Conservation (phyloP, 2,329 filamentous ascomycete genomes). For the Penicillium sp. region DNA sequence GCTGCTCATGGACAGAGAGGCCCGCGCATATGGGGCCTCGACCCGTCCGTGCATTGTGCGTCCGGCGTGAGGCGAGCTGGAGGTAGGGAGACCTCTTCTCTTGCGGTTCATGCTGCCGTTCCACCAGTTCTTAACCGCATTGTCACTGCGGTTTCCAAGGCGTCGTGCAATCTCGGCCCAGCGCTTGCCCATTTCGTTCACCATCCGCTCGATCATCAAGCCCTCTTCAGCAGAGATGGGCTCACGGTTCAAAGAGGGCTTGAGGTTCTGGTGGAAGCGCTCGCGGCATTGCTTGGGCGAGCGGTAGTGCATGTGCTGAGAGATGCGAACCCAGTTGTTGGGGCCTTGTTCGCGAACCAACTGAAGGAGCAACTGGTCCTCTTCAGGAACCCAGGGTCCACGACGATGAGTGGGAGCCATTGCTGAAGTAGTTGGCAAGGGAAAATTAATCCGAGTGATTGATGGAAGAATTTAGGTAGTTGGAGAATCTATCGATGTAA, state of each 20-base stretch:
- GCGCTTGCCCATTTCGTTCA: conserved; percentile 68
- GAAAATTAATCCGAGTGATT: no score
- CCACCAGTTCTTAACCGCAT: conserved; percentile 97
- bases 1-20: no score
- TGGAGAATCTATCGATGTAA: no score
- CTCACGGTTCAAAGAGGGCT: conserved; percentile 63
- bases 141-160: conserved; percentile 78
- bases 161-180: conserved; percentile 88
- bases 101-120: conserved; percentile 84
- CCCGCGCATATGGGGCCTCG: no score
- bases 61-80: no score
- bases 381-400: conserved; percentile 73
- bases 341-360: conserved; percentile 64
- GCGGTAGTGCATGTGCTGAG: conserved; percentile 63
- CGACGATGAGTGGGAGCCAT: no score
- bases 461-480: no score
- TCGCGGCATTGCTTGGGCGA: conserved; percentile 93
- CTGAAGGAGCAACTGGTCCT: conserved; percentile 62
- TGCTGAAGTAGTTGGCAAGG: no score
- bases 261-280: conserved; percentile 87
- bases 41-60: no score
- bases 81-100: no score
- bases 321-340: conserved; percentile 84
- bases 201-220: conserved; percentile 64
- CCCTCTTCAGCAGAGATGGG: conserved; percentile 66